Conservation (phyloP, 2,329 filamentous ascomycete species). For the Neobulgaria alba region DNA sequence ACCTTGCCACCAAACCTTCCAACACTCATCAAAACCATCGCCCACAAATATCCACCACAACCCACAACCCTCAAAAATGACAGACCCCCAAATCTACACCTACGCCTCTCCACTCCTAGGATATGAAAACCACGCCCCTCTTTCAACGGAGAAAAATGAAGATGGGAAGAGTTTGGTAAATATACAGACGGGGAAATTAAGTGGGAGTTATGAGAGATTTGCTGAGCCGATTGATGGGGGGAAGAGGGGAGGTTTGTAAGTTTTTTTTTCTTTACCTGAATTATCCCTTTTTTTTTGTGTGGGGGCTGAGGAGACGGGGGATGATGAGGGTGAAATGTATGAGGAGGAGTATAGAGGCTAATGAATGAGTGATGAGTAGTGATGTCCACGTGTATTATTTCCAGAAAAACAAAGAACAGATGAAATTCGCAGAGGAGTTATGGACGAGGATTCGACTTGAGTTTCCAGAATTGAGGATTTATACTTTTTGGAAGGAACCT, state of each 20-base stretch:
- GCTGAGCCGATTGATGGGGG: constrained; percentile 58
- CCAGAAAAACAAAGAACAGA: constrained; percentile 52
- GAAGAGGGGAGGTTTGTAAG: constrained; percentile 61
- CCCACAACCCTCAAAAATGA: too few species aligned
- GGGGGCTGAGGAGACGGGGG: too few species aligned
- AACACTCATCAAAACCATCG: too few species aligned
- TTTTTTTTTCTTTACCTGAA: constrained; percentile 17
- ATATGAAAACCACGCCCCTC: constrained; percentile 38
- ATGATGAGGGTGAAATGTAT: too few species aligned
- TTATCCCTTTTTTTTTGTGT: too few species aligned
- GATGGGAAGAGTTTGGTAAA: constrained; percentile 73
- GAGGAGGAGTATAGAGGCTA: too few species aligned
- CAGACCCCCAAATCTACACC: constrained; percentile 40
- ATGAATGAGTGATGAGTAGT: constrained; percentile 28
- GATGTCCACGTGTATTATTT: constrained; percentile 84
- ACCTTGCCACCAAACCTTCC: too few species aligned
- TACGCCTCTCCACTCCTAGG: constrained; percentile 45
- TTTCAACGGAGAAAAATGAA: constrained; percentile 37
- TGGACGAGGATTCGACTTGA: constrained; percentile 74
- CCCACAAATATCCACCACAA: too few species aligned
- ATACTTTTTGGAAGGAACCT: constrained; percentile 66
- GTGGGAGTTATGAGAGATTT: constrained; percentile 64
- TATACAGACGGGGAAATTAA: constrained; percentile 48
- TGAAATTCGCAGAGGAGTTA: constrained; percentile 59
- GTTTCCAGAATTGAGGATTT: constrained; percentile 81